These are phyloP conservation scores for Arabidopsis suecica DNA, from an alignment of 345 rosid genomes.

Conservation along the genomic window DNA sequence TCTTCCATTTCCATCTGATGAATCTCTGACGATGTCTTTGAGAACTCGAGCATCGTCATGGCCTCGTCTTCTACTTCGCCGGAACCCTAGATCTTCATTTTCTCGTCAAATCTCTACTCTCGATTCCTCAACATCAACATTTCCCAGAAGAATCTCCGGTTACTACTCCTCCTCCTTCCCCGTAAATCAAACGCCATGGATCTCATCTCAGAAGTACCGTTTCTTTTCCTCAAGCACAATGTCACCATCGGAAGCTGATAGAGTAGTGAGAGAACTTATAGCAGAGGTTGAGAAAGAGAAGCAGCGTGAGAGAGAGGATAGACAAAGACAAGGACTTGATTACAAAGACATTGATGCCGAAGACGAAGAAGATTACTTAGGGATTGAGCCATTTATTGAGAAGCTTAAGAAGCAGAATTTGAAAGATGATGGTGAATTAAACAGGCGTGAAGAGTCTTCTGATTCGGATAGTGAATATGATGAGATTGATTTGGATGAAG, in stretches of 20 bases:
- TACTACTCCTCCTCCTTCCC: slow-evolving; percentile 23
- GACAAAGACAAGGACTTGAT: slow-evolving; percentile 69
- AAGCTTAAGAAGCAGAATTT: slow-evolving; percentile 69
- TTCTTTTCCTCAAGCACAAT: slow-evolving; percentile 48
- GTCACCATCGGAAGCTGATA: slow-evolving; percentile 31
- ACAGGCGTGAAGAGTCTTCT: slow-evolving; percentile 59
- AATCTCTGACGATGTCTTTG: slow-evolving; percentile 46
- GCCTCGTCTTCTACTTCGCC: slow-evolving; percentile 54
- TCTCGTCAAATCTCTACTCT: not conserved
- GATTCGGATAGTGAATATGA: slow-evolving; percentile 82
- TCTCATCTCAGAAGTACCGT: slow-evolving; percentile 43
- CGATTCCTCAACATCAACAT: slow-evolving; percentile 37
- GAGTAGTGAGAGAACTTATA: slow-evolving; percentile 55
- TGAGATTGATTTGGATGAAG: slow-evolving; percentile 57
- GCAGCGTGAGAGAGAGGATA: slow-evolving; percentile 72
- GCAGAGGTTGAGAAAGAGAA: slow-evolving; percentile 72
- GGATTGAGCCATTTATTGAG: slow-evolving; percentile 74
- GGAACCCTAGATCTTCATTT: slow-evolving; percentile 31
- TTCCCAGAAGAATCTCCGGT: slow-evolving; percentile 36
- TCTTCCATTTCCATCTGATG: slow-evolving; percentile 36
- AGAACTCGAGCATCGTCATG: slow-evolving; percentile 49
- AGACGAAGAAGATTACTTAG: slow-evolving; percentile 85
- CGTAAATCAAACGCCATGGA: slow-evolving; percentile 40
- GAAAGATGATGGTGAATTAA: slow-evolving; percentile 50
- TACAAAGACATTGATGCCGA: slow-evolving; percentile 79